Conservation (phyloP, 208 protist species). For the Acanthamoeba culbertsoni region DNA sequence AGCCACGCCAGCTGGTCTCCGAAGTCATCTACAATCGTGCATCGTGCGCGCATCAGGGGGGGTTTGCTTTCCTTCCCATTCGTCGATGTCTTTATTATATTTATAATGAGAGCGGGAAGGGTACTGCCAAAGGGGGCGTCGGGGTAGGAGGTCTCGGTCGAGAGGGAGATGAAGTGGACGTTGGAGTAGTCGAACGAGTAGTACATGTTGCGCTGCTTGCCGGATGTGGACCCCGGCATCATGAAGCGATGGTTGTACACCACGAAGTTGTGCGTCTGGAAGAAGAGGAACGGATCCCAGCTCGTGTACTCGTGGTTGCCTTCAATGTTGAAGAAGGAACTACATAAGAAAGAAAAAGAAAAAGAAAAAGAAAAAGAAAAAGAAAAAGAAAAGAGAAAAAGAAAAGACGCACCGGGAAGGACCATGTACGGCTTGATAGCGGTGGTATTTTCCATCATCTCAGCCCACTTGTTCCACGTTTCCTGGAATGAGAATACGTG, state of each 20-base stretch:
- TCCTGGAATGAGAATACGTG: background rate
- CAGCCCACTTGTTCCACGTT: slow-evolving; percentile 12
- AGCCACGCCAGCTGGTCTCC: slow-evolving; percentile 56
- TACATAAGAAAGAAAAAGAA: background rate
- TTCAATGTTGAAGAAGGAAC: background rate
- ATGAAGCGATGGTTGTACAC: slow-evolving; percentile 55
- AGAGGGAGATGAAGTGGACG: slow-evolving; percentile 52
- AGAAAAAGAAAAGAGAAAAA: background rate
- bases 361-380: background rate
- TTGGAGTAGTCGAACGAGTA: slow-evolving; percentile 22
- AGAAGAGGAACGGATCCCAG: background rate
- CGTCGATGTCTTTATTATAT: too few relatives aligned
- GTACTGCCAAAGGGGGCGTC: background rate
- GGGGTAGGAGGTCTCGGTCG: slow-evolving; percentile 50
- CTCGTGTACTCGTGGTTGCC: slow-evolving; percentile 24
- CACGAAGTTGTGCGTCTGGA: slow-evolving; percentile 24
- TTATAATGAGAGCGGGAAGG: background rate
- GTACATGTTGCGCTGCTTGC: slow-evolving; percentile 30
- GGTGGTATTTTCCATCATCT: background rate
- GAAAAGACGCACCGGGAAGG: background rate
- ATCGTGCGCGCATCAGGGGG: too few relatives aligned
- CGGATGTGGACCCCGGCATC: background rate
- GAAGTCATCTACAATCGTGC: background rate
- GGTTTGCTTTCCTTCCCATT: too few relatives aligned
- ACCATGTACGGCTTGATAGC: slow-evolving; percentile 50